Percentiles rank a stretch among this genome's conserved stretches.
These are phyloP conservation scores for Bruguiera parviflora DNA, from an alignment of 345 rosid genomes.

Conservation along the genomic window DNA sequence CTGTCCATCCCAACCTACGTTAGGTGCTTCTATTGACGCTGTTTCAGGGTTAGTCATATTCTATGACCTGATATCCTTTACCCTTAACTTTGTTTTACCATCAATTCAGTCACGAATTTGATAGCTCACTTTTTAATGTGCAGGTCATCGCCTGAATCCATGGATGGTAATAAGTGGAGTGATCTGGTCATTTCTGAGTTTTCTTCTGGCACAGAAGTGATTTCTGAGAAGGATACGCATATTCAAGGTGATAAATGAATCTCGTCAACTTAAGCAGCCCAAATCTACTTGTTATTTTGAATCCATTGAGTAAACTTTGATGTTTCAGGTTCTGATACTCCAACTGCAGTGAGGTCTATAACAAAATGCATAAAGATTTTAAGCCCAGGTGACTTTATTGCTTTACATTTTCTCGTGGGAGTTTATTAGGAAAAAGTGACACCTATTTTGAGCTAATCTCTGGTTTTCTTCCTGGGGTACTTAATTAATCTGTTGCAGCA, in stretches of 20 bases:
- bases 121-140: neutral
- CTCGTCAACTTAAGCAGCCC: constrained; percentile 8
- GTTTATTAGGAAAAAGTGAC: too few relatives aligned
- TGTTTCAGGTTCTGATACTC: constrained; percentile 46
- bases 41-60: constrained; percentile 19
- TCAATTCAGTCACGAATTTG: constrained; percentile 5
- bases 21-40: constrained; percentile 17
- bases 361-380: constrained; percentile 61
- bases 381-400: constrained; percentile 54
- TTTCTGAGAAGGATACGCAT: constrained; percentile 34
- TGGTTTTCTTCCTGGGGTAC: neutral
- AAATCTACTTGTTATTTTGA: neutral
- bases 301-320: constrained; percentile 5
- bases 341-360: constrained; percentile 53
- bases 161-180: constrained; percentile 32
- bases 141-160: constrained; percentile 52
- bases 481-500: constrained; percentile 35
- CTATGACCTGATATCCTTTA: neutral
- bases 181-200: constrained; percentile 45
- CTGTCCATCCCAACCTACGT: constrained; percentile 34
- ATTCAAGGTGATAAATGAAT: constrained; percentile 32
- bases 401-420: neutral
- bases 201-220: constrained; percentile 42
- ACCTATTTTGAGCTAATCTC: neutral
- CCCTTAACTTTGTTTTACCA: neutral